A percentile compares a stretch with the other conserved stretches of the same genome.
Conservation (phyloP, 306 rosid species). For the Castanospermum australe region DNA sequence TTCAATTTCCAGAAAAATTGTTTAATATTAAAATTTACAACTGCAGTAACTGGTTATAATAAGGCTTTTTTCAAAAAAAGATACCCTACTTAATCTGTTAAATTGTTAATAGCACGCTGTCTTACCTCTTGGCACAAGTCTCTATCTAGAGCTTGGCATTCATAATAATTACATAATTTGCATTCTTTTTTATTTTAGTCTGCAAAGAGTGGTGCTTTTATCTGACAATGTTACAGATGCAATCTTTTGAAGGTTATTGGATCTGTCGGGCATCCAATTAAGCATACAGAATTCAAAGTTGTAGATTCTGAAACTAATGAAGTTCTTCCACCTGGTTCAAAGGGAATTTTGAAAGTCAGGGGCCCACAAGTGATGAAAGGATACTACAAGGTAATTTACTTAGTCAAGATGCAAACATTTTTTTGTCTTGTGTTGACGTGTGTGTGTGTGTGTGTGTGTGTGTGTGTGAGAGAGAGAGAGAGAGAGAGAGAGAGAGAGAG, state of each 20-base stretch:
- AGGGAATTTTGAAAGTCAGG: constrained; percentile 71
- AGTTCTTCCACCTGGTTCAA: constrained; percentile 79
- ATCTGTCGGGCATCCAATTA: constrained; percentile 85
- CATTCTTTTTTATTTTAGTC: constrained; percentile 13
- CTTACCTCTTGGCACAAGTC: not conserved
- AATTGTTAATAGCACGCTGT: constrained; percentile 21
- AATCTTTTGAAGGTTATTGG: constrained; percentile 84
- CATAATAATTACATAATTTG: not conserved
- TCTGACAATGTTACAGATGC: constrained; percentile 40
- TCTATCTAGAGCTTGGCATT: constrained; percentile 13
- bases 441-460: not conserved
- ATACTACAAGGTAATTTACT: constrained; percentile 75
- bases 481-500: not conserved
- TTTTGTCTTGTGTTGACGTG: constrained; percentile 4
- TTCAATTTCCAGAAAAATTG: not conserved
- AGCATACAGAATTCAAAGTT: constrained; percentile 71
- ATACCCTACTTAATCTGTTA: not conserved
- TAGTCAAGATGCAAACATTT: not conserved
- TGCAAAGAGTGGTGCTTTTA: constrained; percentile 30
- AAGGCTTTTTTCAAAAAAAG: too few species aligned
- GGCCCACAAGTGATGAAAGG: constrained; percentile 95
- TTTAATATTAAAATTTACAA: not conserved
- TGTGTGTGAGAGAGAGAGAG: not conserved
- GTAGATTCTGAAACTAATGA: constrained; percentile 72
- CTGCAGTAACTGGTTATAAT: not conserved